Base-by-base conservation (phyloP, 1,139 yeast species). In the Nakaseomyces nivariensis region DNA sequence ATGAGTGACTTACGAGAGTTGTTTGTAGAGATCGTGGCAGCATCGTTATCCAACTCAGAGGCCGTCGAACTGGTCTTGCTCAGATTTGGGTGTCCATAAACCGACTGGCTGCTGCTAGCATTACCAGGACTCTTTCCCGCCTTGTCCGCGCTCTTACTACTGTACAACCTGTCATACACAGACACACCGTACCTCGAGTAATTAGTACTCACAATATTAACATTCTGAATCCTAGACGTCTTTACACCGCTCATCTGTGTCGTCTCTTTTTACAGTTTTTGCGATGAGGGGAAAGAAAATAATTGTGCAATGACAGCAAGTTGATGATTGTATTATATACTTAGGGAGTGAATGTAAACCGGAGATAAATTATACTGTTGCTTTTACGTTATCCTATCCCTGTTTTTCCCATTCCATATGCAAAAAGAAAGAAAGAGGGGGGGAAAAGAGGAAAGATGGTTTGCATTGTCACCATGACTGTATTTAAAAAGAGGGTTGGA, bases 101-200 rank as follows among this genome's bases (percentile, higher is more conserved):
- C 2, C 36, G 36, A 10, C 31, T 25, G 29, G 31, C 26, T 25
- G n/a, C n/a, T 47, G 36, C 33, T 40, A 29, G 24, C 22, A 29
- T 13, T 6, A 24, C 44, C 25, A 26, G 9, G 6, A 29, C 31
- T 29, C 31, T 29, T 29, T 29, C 27, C 8, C 37, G 41, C 47
- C n/a, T 13, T 13, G 17, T 25, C 17, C 11, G 31, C 33, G 11
- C 41, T 34, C 11, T 42, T 43, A 6, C 41, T 26, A n/a, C 49
- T 54, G 48, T 62, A 62, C 31, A 62, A 50, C 38, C 55, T 53
- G 41, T 60, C 57, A 48, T 58, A 62, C 22, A 62, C 57, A 1
- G 67, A 62, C 5, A 59, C 58, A 8, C 67, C 67, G 49, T 62
- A 62, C 17, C 63, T 54, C 4, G 63, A 58, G 46, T 62, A 62